Conservation (phyloP, 2,329 filamentous ascomycete genomes). For the Fusarium napiforme region DNA sequence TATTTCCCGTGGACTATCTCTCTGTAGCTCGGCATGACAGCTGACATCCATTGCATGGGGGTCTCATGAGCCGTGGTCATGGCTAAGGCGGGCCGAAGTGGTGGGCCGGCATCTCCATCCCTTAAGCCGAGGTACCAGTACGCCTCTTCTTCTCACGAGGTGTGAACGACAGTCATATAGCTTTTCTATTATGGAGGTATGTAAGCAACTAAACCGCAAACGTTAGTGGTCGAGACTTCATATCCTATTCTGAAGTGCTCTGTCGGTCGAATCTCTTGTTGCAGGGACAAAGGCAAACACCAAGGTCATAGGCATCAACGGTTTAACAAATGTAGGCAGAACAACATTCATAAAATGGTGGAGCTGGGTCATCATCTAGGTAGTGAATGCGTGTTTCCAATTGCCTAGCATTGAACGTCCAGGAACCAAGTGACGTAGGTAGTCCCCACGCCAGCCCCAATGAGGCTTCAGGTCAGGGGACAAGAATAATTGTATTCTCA, state of each 20-base stretch:
- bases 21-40: constrained; percentile 18
- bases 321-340: background rate
- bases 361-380: background rate
- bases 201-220: background rate
- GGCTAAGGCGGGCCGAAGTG: constrained; percentile 16
- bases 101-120: constrained; percentile 14
- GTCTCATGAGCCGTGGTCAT: constrained; percentile 35
- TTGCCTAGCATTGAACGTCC: background rate
- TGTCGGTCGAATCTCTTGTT: background rate
- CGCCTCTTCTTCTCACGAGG: background rate
- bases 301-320: background rate
- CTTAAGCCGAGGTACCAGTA: constrained; percentile 33
- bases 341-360: background rate
- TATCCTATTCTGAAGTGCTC: background rate
- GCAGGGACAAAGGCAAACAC: background rate
- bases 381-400: background rate
- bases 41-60: background rate
- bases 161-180: background rate
- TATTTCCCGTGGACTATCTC: background rate
- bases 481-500: background rate
- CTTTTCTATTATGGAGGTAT: background rate
- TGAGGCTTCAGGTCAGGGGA: background rate
- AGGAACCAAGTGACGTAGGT: background rate
- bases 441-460: background rate
- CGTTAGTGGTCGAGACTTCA: background rate